Conservation (phyloP, 176 grass and related monocot species). For the Oryza australiensis region DNA sequence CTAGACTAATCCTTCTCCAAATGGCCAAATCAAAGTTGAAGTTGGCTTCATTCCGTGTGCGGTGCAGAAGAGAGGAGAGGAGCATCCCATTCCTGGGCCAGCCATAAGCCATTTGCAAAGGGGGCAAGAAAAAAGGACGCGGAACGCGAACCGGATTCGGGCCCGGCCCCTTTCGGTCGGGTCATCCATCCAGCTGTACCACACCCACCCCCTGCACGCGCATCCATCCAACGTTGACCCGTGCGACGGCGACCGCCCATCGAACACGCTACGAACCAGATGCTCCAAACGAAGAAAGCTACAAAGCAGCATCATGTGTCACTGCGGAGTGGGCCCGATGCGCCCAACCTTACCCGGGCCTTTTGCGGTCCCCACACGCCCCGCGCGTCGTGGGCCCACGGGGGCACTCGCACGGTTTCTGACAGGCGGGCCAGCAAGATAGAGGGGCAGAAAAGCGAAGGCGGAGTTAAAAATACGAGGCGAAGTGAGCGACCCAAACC, state of each 20-base stretch:
- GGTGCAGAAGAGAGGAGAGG: not conserved
- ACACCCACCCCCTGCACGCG: not conserved
- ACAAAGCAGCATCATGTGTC: too few species aligned
- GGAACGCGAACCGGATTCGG: constrained; percentile 9
- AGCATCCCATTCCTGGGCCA: not conserved
- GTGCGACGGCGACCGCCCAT: not conserved
- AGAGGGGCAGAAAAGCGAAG: not conserved
- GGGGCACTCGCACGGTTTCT: not conserved
- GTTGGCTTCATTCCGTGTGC: not conserved
- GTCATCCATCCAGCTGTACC: constrained; percentile 21
- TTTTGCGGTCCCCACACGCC: not conserved
- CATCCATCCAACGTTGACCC: constrained; percentile 6
- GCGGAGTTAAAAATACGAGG: constrained; percentile 17
- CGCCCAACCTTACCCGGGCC: too few species aligned
- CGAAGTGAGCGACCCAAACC: not conserved
- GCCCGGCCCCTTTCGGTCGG: not conserved
- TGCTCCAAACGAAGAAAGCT: not conserved
- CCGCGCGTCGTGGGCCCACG: too few species aligned
- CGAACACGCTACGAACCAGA: constrained; percentile 11
- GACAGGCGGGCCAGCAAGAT: not conserved
- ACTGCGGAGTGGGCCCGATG: not conserved
- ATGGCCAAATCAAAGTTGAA: not conserved
- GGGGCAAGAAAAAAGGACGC: constrained; percentile 2
- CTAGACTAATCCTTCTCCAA: too few species aligned
- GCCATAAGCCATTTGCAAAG: not conserved